Conservation (phyloP, 352 stramenopile genomes). For the Phytophthora chlamydospora region DNA sequence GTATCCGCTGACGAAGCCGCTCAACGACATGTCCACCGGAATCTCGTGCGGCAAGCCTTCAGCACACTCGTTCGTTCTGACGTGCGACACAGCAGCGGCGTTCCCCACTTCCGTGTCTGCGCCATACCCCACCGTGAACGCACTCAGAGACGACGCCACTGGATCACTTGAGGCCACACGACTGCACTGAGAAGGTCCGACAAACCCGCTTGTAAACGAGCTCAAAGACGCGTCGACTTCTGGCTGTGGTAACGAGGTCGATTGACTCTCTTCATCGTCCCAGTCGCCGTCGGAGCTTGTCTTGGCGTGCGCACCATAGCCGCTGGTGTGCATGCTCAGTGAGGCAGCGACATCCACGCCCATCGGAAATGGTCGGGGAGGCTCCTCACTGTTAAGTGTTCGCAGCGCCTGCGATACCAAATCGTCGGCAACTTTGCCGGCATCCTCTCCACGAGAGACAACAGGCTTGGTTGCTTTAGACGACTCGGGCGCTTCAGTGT, state of each 20-base stretch:
- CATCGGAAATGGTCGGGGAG: slow-evolving; percentile 7
- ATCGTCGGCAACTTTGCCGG: slow-evolving; percentile 15
- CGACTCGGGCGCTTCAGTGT: not conserved
- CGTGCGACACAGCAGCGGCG: not conserved
- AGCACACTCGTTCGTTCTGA: slow-evolving; percentile 4
- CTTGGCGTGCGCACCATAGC: slow-evolving; percentile 10
- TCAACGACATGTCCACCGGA: slow-evolving; percentile 42
- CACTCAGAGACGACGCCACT: slow-evolving; percentile 45
- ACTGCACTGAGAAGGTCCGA: not conserved
- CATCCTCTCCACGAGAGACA: slow-evolving; percentile 3
- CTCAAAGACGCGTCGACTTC: slow-evolving; percentile 46
- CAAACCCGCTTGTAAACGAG: slow-evolving; percentile 51
- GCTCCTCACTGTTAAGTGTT: slow-evolving; percentile 39
- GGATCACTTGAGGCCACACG: slow-evolving; percentile 1
- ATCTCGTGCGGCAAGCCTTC: slow-evolving; percentile 8
- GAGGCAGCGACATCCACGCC: slow-evolving; percentile 15
- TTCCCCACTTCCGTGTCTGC: not conserved
- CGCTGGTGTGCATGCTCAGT: slow-evolving; percentile 17
- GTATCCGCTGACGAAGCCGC: slow-evolving; percentile 32
- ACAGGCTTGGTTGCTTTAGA: not conserved
- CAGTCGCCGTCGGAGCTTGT: not conserved
- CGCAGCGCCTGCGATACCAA: slow-evolving; percentile 36
- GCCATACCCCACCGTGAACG: slow-evolving; percentile 41
- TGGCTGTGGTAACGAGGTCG: not conserved
- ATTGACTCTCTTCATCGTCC: not conserved